A percentile compares a stretch with the other conserved stretches of the same genome.
Evolutionary conservation across 345 rosid species (phyloP).

Genomic region (Eucalyptus victrix): DNA sequence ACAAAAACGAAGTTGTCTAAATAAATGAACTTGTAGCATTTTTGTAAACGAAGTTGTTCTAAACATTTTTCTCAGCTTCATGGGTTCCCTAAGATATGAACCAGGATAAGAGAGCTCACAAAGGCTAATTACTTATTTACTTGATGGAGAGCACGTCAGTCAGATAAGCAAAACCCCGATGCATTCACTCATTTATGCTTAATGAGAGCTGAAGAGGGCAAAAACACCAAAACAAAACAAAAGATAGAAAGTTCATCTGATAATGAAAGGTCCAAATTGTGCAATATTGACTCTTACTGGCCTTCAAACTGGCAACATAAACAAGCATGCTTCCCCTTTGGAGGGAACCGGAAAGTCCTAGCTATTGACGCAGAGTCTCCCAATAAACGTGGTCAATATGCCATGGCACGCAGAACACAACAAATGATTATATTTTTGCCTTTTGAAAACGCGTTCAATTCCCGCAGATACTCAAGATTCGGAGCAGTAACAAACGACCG

Average conservation of each 20-base stretch:
- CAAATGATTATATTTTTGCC: neutral
- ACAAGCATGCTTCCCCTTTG: neutral
- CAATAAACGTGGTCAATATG: neutral
- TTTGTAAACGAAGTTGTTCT: neutral
- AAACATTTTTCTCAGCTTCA: neutral
- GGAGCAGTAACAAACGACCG: neutral
- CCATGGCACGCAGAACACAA: neutral
- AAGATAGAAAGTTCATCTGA: neutral
- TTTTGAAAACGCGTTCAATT: neutral
- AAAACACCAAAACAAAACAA: neutral
- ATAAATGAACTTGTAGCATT: neutral
- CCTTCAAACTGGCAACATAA: neutral
- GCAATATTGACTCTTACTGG: neutral
- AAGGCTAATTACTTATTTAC: neutral
- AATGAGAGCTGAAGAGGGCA: neutral
- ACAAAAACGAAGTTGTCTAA: neutral
- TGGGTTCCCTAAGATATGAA: neutral
- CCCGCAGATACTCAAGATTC: neutral
- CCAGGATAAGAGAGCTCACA: neutral
- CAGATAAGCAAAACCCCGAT: neutral
- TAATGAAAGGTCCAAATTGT: neutral
- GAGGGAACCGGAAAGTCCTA: neutral
- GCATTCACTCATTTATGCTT: neutral
- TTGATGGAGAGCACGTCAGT: neutral
- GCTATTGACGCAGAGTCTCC: neutral